These are phyloP conservation scores for Neurospora sp. DNA, from an alignment of 495 filamentous ascomycete species.

Conservation along the genomic window DNA sequence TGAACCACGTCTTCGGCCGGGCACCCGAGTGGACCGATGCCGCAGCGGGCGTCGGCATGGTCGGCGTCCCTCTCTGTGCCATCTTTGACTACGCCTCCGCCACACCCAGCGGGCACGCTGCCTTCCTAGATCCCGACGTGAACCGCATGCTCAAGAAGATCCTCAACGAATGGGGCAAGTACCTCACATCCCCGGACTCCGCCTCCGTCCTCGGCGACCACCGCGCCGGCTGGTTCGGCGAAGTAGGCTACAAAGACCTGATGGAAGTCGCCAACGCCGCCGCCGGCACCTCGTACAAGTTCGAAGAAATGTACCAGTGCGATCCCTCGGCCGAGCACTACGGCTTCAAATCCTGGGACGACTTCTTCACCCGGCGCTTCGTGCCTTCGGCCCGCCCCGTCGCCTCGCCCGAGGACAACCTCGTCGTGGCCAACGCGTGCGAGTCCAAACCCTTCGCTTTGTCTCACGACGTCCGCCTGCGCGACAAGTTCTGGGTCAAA, in stretches of 20 bases:
- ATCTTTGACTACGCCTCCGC: slow-evolving; percentile 68
- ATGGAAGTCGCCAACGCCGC: slow-evolving; percentile 39
- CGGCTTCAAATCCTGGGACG: slow-evolving; percentile 65
- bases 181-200: slow-evolving; percentile 46
- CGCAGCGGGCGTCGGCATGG: slow-evolving; percentile 45
- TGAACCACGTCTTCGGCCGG: slow-evolving; percentile 53
- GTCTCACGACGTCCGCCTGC: slow-evolving; percentile 26
- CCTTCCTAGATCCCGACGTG: slow-evolving; percentile 56
- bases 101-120: slow-evolving; percentile 53
- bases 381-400: slow-evolving; percentile 47
- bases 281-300: slow-evolving; percentile 29
- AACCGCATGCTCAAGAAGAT: slow-evolving; percentile 60
- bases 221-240: slow-evolving; percentile 52
- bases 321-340: slow-evolving; percentile 37
- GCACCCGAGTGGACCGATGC: slow-evolving; percentile 52
- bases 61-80: slow-evolving; percentile 58
- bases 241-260: slow-evolving; percentile 32
- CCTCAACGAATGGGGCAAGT: slow-evolving; percentile 57
- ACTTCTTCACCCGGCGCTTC: slow-evolving; percentile 62
- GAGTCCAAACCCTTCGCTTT: slow-evolving; percentile 50
- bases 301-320: slow-evolving; percentile 44
- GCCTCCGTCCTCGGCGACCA: slow-evolving; percentile 44
- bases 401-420: slow-evolving; percentile 39
- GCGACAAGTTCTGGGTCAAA: slow-evolving; percentile 60
- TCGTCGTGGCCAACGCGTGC: slow-evolving; percentile 54